Percentiles rank a stretch among this genome's conserved stretches.
Conservation (phyloP, 352 stramenopile genomes). For the Elongisporangium prolatum region DNA sequence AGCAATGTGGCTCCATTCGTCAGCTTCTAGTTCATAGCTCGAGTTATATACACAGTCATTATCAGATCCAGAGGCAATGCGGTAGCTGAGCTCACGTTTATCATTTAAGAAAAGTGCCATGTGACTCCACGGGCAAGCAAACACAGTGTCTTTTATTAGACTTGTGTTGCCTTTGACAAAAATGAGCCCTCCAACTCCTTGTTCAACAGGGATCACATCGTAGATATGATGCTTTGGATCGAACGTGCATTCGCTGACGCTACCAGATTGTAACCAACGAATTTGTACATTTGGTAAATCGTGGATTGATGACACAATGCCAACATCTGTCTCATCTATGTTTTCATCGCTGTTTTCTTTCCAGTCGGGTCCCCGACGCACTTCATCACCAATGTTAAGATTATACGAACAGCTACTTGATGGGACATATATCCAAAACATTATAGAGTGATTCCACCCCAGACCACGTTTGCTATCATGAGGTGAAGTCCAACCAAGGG, state of each 20-base stretch:
- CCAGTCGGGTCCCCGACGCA: constrained; percentile 55
- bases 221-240: constrained; percentile 43
- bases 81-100: constrained; percentile 59
- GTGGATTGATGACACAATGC: constrained; percentile 43
- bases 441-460: constrained; percentile 71
- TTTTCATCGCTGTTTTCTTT: constrained; percentile 18
- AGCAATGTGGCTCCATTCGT: constrained; percentile 62
- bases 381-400: constrained; percentile 62
- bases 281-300: constrained; percentile 42
- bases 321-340: constrained; percentile 13
- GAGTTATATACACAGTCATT: constrained; percentile 63
- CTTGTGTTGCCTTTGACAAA: constrained; percentile 71
- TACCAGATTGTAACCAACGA: constrained; percentile 29
- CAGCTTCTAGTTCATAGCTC: constrained; percentile 51
- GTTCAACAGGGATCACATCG: constrained; percentile 48
- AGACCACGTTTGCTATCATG: constrained; percentile 24
- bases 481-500: constrained; percentile 32
- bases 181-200: constrained; percentile 54
- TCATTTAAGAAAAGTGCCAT: constrained; percentile 68
- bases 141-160: constrained; percentile 38
- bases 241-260: constrained; percentile 37
- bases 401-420: constrained; percentile 36
- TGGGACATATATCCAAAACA: constrained; percentile 67
- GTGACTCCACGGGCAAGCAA: constrained; percentile 59
- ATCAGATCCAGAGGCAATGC: constrained; percentile 46